A percentile compares a stretch with the other conserved stretches of the same genome.
phyloP scores from a whole-genome alignment of 208 protist species.

The Sergeia podlipaevii region DNA sequence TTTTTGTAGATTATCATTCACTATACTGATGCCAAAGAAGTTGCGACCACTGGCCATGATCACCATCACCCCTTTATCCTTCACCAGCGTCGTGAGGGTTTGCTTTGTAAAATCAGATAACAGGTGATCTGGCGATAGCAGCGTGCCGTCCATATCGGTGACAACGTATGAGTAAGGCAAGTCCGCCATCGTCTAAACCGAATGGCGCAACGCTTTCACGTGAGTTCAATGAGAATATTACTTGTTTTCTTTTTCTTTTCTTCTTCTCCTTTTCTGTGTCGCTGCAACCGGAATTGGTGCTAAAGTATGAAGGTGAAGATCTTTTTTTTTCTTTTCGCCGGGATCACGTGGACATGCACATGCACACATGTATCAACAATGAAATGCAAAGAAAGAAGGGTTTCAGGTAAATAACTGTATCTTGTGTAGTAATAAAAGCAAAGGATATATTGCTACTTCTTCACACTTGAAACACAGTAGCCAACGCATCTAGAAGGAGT shows the following conservation, averaged over 20 bases:
- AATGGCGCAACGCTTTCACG: conserved; percentile 5
- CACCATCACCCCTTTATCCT: conserved; percentile 23
- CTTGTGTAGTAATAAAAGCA: no score
- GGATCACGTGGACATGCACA: no score
- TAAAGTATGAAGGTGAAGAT: no score
- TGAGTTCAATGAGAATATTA: background rate
- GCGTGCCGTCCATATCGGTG: conserved; percentile 62
- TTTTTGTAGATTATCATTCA: conserved; percentile 31
- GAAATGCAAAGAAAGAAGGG: conserved; percentile 13
- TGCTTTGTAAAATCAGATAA: conserved; percentile 37
- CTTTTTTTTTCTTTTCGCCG: no score
- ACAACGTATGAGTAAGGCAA: conserved; percentile 22
- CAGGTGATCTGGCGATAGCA: conserved; percentile 33
- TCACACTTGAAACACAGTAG: no score
- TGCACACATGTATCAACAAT: background rate
- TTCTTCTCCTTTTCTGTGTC: conserved; percentile 4
- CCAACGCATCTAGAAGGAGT: no score
- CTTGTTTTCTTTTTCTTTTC: background rate
- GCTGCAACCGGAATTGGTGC: no score
- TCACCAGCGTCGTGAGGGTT: conserved; percentile 33
- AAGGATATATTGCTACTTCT: no score
- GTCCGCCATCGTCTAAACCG: background rate
- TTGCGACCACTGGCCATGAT: conserved; percentile 53
- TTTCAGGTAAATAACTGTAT: no score
- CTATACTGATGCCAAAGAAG: conserved; percentile 30